Evolutionary conservation across 208 protist species (phyloP), one percentile per base, ranked within the genome.

Genomic region (Acanthamoeba lenticulata): DNA sequence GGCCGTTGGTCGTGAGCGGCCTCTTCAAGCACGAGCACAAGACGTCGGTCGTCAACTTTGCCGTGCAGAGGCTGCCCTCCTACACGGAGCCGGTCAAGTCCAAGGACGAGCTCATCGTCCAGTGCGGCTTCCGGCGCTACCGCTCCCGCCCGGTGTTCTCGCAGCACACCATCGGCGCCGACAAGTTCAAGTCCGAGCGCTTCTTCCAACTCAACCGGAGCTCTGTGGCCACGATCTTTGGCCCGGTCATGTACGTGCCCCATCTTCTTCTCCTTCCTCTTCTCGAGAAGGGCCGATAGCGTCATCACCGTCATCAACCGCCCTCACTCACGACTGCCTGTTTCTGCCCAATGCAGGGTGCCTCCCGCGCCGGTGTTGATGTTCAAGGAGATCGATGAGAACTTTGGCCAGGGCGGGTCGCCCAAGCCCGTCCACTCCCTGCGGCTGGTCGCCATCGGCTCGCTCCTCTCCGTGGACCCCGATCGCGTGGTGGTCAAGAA

Each of bases 11-110:
- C 49, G 62, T 96, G 2, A 94, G 79, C 55, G 96, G 95, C 42
- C 90, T 98, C 27, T 86, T 97, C 24, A 49, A 86, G 44, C 96
- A 98, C 65, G 98, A 98, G 94, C 96, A 98, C 79, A 98, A 98
- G 65, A 67, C 94, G 11, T 96, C 96, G 15, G 94, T 98, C 1
- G 29, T 98, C 3, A 95, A 98, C 94, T 98, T 98, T 42, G 40
- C 38, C 32, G 17, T 98, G 24, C 90, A 95, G 38, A 92, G 93
- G 49, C 49, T 92, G n/a, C 40, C 32, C 47, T 55, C 32, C 45
- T 97, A 96, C 79, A 92, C 92, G 19, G 96, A 96, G 13, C 81
- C 96, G 11, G 74, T 98, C 32, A 96, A 98, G 69, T 97, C 96
- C 0, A 98, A 98, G 94, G 93, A 96, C 42, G 69, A 55, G 45